Base-by-base conservation (phyloP, 192 early-diverging fungal genomes). In the Spizellomyces sp. region DNA sequence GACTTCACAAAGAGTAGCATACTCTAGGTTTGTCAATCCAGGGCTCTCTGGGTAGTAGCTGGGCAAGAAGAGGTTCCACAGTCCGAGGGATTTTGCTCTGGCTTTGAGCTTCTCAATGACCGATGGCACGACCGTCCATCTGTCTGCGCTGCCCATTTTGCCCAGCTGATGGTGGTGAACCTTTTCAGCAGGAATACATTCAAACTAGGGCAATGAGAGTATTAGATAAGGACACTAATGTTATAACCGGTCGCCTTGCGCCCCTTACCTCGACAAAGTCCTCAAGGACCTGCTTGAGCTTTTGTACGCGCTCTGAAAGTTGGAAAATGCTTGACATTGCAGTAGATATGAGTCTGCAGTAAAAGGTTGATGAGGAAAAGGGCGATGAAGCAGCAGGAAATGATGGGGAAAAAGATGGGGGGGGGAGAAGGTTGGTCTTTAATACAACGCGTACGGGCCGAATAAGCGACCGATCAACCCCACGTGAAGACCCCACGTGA, bases 51-150 rank as follows among this genome's bases (percentile, higher is more conserved):
- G 77, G 75, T 98, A 96, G 64, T 90, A 84, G 63, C 85, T 86
- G 17, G 89, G 86, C 69, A 98, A 79, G 79, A 94, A 99, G 62
- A 98, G 74, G 82, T 99, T 99, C 97, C 97, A 99, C 17, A 99
- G 88, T 6, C 96, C 97, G 21, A 96, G 85, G 47, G 80, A 79
- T 59, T 84, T 84, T 0, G 97, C 97, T 71, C 93, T 92, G 44
- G 70, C 72, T 82, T 99, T 99, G 59, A 99, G 90, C 44, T 88
- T 78, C 75, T 96, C 97, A 62, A 98, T 87, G 52, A 96, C 84
- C 45, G 86, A 81, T 19, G 97, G 97, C 47, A 96, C 87, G 1
- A 83, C 66, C 87, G 85, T 91, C 90, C 94, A 99, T 27, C 96
- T 87, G 50, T 96, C 77, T 7, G 90, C 88, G 6, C 89, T 85